Conservation (phyloP, 768 basidiomycete species). For the Leccinum imitatum region DNA sequence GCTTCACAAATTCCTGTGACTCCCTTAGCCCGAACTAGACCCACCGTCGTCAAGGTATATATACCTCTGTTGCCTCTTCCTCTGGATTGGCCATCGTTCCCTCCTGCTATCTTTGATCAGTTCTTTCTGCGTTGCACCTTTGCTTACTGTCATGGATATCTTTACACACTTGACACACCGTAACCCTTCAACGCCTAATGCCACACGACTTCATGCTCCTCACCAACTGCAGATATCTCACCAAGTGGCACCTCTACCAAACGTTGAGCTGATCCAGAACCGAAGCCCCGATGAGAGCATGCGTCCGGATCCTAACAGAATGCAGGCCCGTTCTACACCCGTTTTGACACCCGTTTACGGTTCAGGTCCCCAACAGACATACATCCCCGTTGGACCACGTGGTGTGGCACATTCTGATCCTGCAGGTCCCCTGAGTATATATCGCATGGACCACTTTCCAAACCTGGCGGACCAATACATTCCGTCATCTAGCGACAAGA, state of each 20-base stretch:
- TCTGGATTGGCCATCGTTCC: conserved; percentile 6
- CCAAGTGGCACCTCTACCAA: background rate
- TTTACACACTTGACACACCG: conserved; percentile 14
- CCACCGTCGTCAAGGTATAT: conserved; percentile 16
- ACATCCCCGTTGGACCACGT: background rate
- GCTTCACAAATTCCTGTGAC: conserved; percentile 1
- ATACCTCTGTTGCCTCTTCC: background rate
- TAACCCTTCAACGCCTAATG: conserved; percentile 12
- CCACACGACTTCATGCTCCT: background rate
- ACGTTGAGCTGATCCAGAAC: conserved; percentile 1
- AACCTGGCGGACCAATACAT: conserved; percentile 24
- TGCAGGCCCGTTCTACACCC: background rate
- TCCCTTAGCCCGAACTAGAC: conserved; percentile 1
- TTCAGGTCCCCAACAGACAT: background rate
- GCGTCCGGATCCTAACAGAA: background rate
- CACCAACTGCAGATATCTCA: conserved; percentile 2
- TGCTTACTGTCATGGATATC: conserved; percentile 15
- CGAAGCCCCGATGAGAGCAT: background rate
- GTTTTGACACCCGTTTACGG: background rate
- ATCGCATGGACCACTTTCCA: background rate
- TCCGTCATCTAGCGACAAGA: conserved; percentile 29
- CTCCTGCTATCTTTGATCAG: background rate
- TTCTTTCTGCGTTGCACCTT: background rate
- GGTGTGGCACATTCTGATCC: background rate
- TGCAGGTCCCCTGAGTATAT: background rate